Conservation (phyloP, 2,329 filamentous ascomycete genomes). For the Arachnomyces sp. region DNA sequence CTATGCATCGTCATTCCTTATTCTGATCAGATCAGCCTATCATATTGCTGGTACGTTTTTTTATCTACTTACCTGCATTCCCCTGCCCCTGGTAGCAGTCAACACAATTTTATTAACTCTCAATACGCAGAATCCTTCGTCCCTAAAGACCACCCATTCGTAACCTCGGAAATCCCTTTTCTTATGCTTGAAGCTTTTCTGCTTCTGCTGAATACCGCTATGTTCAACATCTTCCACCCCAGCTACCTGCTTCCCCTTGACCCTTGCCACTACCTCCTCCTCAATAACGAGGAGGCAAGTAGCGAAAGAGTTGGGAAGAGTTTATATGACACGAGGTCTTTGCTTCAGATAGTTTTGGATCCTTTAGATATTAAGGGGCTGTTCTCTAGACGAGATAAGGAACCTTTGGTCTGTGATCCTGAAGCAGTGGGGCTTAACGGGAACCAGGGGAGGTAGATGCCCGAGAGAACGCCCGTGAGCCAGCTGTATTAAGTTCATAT, state of each 20-base stretch:
- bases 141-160: conserved; percentile 4
- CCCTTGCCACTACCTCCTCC: conserved; percentile 3
- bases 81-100: not conserved
- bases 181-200: conserved; percentile 4
- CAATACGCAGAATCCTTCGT: conserved; percentile 10
- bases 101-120: not conserved
- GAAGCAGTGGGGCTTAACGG: too few relatives aligned
- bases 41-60: conserved; percentile 8
- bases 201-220: conserved; percentile 6
- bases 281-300: conserved; percentile 4
- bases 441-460: too few relatives aligned
- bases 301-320: conserved; percentile 4
- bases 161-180: conserved; percentile 7
- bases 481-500: too few relatives aligned
- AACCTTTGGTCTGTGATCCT: too few relatives aligned
- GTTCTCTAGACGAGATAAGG: not conserved
- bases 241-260: conserved; percentile 6
- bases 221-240: conserved; percentile 10
- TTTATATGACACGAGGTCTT: conserved; percentile 4
- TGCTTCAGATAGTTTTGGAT: conserved; percentile 7
- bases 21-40: conserved; percentile 7
- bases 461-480: too few relatives aligned
- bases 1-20: conserved; percentile 9
- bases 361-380: conserved; percentile 8
- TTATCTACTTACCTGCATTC: not conserved